Conservation (phyloP, 2,329 filamentous ascomycete genomes). For the Botrytis fragariae region DNA sequence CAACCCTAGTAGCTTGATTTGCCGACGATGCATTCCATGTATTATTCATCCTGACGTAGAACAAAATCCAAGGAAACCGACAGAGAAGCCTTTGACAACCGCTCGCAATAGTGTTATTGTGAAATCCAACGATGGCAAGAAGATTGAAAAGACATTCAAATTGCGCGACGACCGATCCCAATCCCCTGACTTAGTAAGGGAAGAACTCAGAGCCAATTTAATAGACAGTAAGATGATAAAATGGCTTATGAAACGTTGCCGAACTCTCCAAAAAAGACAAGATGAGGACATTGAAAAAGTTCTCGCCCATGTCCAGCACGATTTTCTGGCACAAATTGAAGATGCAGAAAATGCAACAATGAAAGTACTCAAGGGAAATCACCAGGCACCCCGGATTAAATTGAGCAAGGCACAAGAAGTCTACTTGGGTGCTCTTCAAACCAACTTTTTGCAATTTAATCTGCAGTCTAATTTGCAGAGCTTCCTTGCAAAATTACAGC, state of each 20-base stretch:
- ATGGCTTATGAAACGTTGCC: not conserved
- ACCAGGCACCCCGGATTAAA: not conserved
- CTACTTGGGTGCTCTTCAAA: not conserved
- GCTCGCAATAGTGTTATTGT: not conserved
- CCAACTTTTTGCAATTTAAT: not conserved
- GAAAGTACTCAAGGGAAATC: not conserved
- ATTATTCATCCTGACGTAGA: not conserved
- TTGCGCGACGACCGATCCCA: not conserved
- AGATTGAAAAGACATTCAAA: too few relatives aligned
- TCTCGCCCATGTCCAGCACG: not conserved
- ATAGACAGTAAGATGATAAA: not conserved
- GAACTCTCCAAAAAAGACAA: not conserved
- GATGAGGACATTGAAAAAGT: too few relatives aligned
- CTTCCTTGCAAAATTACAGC: not conserved
- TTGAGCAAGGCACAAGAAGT: not conserved
- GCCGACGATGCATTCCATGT: not conserved
- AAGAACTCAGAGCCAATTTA: not conserved
- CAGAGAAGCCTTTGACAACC: not conserved
- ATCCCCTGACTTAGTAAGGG: too few relatives aligned
- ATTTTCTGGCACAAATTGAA: not conserved
- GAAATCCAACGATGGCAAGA: not conserved
- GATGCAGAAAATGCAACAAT: not conserved
- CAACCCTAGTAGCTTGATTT: not conserved
- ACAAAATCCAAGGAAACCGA: not conserved
- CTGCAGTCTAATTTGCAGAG: not conserved